Evolutionary conservation across 148 eudicot genomes (phyloP).

Genomic region (Amaranthus cruentus): DNA sequence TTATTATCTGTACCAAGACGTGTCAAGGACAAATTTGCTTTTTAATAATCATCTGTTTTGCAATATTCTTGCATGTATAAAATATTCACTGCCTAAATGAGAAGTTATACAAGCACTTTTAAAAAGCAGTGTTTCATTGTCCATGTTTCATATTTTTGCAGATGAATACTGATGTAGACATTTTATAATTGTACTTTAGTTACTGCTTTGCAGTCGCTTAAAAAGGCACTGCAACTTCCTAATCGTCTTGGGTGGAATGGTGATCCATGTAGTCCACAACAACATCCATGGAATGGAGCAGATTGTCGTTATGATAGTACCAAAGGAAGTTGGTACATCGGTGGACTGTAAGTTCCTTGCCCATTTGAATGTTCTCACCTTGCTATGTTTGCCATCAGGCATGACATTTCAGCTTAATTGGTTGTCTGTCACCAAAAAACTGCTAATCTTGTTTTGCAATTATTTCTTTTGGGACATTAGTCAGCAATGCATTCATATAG

Average conservation of each 20-base stretch:
- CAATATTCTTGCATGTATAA: background rate
- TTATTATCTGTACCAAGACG: background rate
- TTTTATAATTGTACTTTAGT: constrained; percentile 38
- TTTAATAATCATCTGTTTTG: background rate
- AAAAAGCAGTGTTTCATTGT: background rate
- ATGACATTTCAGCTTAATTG: background rate
- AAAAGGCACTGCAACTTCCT: constrained; percentile 80
- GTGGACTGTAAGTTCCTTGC: constrained; percentile 72
- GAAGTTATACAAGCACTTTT: background rate
- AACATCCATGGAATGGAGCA: constrained; percentile 98
- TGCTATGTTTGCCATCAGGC: background rate
- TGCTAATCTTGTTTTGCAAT: background rate
- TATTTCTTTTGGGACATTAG: background rate
- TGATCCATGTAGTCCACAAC: constrained; percentile 97
- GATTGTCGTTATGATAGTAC: constrained; percentile 70
- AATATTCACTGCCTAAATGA: background rate
- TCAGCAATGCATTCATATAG: background rate
- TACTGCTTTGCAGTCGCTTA: constrained; percentile 63
- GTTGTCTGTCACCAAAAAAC: background rate
- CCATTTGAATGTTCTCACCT: constrained; percentile 8
- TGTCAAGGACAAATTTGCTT: too few relatives aligned
- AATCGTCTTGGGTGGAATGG: constrained; percentile 99
- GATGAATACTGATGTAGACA: background rate
- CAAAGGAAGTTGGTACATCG: constrained; percentile 72
- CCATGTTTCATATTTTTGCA: background rate